phyloP scores from a whole-genome alignment of 225 moss, liverwort and hornwort species.

The Marchantia paleacea region DNA sequence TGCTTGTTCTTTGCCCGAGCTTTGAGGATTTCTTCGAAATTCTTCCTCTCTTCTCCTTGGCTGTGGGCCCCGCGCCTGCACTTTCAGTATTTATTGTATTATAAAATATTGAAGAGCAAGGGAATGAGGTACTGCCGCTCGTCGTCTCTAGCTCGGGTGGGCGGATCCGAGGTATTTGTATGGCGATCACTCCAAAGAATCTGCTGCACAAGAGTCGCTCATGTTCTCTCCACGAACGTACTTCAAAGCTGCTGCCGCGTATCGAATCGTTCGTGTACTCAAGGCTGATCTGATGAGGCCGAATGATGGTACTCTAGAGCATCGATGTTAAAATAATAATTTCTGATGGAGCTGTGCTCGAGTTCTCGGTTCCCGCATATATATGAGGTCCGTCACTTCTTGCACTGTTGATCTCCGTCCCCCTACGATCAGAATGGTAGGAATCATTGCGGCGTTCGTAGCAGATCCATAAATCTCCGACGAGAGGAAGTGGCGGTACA shows the following conservation, averaged over 20 bases:
- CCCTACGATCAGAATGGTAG: too few relatives aligned
- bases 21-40: not conserved
- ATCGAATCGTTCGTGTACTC: not conserved
- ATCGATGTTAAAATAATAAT: not conserved
- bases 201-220: not conserved
- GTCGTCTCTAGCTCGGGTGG: not conserved
- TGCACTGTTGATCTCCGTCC: not conserved
- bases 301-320: not conserved
- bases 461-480: not conserved
- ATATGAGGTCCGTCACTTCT: not conserved
- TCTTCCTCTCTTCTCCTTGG: not conserved
- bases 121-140: not conserved
- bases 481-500: not conserved
- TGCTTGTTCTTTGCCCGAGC: too few relatives aligned
- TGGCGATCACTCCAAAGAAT: not conserved
- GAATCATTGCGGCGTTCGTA: not conserved
- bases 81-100: not conserved
- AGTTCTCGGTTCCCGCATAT: not conserved
- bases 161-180: not conserved
- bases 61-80: not conserved
- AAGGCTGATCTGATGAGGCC: not conserved
- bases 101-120: not conserved
- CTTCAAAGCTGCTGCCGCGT: not conserved
- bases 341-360: not conserved
- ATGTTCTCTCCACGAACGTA: not conserved